A percentile compares a stretch with the other conserved stretches of the same genome.
These are phyloP conservation scores for Chaetoceros tenuissimus DNA, from an alignment of 108 stramenopile genomes.

Conservation along the genomic window DNA sequence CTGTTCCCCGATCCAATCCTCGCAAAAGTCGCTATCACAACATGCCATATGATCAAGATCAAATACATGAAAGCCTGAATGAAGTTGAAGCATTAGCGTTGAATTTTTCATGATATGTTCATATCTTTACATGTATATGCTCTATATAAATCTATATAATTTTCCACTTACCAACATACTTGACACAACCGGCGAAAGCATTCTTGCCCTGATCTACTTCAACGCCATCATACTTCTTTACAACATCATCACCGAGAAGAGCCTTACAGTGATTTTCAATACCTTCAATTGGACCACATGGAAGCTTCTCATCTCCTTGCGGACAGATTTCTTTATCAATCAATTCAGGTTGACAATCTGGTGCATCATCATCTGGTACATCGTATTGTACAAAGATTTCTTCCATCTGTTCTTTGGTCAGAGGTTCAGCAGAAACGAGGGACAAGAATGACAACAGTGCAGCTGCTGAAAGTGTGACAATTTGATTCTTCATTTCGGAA, in stretches of 20 bases:
- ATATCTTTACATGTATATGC: too few relatives aligned
- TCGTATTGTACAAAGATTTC: neutral
- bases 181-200: neutral
- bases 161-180: too few relatives aligned
- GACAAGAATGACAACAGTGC: too few relatives aligned
- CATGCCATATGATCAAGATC: neutral
- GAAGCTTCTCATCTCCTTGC: neutral
- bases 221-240: neutral
- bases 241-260: neutral
- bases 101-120: too few relatives aligned
- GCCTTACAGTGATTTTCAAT: neutral
- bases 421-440: too few relatives aligned
- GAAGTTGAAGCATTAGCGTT: too few relatives aligned
- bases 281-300: neutral
- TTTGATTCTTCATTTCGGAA: too few relatives aligned
- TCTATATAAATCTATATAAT: too few relatives aligned
- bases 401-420: neutral
- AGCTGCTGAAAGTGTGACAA: too few relatives aligned
- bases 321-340: neutral
- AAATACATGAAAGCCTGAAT: neutral
- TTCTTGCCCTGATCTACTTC: neutral
- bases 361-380: neutral
- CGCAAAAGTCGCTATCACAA: neutral
- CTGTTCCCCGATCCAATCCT: constrained; percentile 1
- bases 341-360: neutral